A percentile compares a stretch with the other conserved stretches of the same genome.
Conservation (phyloP, 306 rosid genomes). For the Glycyrrhiza uralensis region DNA sequence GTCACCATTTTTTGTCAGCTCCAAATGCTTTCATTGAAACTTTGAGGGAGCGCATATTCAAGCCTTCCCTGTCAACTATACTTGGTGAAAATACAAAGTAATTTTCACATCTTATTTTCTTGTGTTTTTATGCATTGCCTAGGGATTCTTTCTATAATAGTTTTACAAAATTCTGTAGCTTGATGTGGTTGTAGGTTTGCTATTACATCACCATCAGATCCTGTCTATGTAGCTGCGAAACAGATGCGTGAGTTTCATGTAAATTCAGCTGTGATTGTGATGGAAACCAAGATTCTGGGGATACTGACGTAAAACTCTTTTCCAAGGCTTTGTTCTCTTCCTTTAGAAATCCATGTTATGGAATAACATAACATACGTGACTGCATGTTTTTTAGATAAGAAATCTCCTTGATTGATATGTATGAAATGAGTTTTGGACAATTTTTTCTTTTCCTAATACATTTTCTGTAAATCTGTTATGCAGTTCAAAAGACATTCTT, state of each 20-base stretch:
- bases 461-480: slow-evolving; percentile 25
- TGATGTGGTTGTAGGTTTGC: slow-evolving; percentile 75
- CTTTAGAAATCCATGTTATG: not conserved
- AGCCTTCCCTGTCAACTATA: slow-evolving; percentile 80
- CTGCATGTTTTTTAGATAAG: not conserved
- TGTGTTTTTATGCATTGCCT: slow-evolving; percentile 16
- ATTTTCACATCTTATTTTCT: slow-evolving; percentile 22
- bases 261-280: slow-evolving; percentile 64
- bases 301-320: slow-evolving; percentile 71
- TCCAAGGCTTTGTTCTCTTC: slow-evolving; percentile 1
- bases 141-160: slow-evolving; percentile 27
- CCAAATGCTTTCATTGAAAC: slow-evolving; percentile 81
- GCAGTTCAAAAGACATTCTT: slow-evolving; percentile 92
- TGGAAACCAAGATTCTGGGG: slow-evolving; percentile 77
- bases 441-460: slow-evolving; percentile 15
- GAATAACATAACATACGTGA: slow-evolving; percentile 17
- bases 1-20: slow-evolving; percentile 49
- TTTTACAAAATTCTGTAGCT: slow-evolving; percentile 49
- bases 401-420: slow-evolving; percentile 9
- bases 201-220: slow-evolving; percentile 70
- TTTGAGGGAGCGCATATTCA: slow-evolving; percentile 94
- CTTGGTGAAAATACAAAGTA: slow-evolving; percentile 76
- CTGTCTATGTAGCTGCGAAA: slow-evolving; percentile 79
- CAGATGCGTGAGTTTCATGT: slow-evolving; percentile 79
- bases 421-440: slow-evolving; percentile 5